Evolutionary conservation across 371 early-diverging fungal genomes (phyloP), one percentile per base, ranked within the genome.

Genomic region (Lichtheimia ramosa): DNA sequence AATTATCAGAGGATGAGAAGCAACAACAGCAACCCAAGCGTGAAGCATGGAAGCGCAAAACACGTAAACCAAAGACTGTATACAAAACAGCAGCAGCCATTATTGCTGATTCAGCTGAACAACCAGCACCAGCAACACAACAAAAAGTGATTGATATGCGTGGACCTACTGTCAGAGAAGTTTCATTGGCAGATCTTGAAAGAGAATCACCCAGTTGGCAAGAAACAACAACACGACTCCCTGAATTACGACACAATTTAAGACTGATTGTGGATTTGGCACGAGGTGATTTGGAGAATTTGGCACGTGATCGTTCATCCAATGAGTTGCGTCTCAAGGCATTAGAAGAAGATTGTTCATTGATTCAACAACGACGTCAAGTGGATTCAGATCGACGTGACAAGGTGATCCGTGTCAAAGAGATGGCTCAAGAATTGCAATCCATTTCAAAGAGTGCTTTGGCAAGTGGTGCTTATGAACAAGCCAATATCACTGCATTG

Each of bases 71-170:
- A 13, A 90, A 87, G 63, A 65, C 73, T 3, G 70, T 77, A 21
- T 93, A 90, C 66, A 90, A 89, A 69, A 90, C 91, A 2, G 92
- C 92, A 3, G 77, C 83, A 16, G 89, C 93, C 49, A 74, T 92
- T 28, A 64, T 83, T 54, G 46, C 73, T 15, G 64, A 59, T n/a
- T 64, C 68, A 43, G 50, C 58, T 15, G 71, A 63, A 25, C 62
- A 61, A 24, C 59, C 67, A 27, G 56, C 65, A 56, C 58, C 71
- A 14, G 58, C 43, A 10, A 64, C 68, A 3, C 82, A 68, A 43
- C 83, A 81, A 62, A 93, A 91, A 66, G 86, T 94, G 48, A 74
- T 92, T 28, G 94, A 94, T 67, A 90, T 92, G 91, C 91, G 91
- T 0, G 90, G 91, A 1, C 83, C 83, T 40, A 75, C 82, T 64